Conservation (phyloP, 805 yeast species). For the Myxozyma udenii region DNA sequence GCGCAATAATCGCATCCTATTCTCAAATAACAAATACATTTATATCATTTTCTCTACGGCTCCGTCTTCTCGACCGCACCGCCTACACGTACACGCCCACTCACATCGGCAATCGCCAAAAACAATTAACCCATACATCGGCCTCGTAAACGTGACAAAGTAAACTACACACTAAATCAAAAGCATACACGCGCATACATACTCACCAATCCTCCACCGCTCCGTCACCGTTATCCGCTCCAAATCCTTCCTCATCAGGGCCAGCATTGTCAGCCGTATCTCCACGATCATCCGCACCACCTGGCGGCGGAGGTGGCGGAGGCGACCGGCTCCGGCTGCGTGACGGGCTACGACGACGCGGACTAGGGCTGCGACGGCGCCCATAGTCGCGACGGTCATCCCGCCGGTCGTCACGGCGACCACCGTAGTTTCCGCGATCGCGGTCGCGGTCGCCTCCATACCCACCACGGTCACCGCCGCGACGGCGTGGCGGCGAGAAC, state of each 20-base stretch:
- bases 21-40: not conserved
- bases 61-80: too few relatives aligned
- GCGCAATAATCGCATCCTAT: not conserved
- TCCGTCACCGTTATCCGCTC: too few relatives aligned
- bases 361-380: conserved; percentile 19
- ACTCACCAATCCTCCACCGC: too few relatives aligned
- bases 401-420: conserved; percentile 27
- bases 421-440: conserved; percentile 25
- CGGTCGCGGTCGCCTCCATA: conserved; percentile 16
- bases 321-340: conserved; percentile 23
- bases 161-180: too few relatives aligned
- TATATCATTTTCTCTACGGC: too few relatives aligned
- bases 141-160: too few relatives aligned
- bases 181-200: too few relatives aligned
- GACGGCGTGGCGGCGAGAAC: conserved; percentile 43
- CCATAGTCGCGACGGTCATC: conserved; percentile 21
- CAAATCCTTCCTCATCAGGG: conserved; percentile 12
- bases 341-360: conserved; percentile 21
- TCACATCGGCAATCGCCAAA: too few relatives aligned
- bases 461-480: conserved; percentile 13
- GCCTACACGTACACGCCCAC: too few relatives aligned
- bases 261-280: conserved; percentile 8
- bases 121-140: too few relatives aligned
- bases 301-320: conserved; percentile 17
- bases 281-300: conserved; percentile 17